Evolutionary conservation across 345 rosid genomes (phyloP).

Genomic region (Hirschfeldia incana): DNA sequence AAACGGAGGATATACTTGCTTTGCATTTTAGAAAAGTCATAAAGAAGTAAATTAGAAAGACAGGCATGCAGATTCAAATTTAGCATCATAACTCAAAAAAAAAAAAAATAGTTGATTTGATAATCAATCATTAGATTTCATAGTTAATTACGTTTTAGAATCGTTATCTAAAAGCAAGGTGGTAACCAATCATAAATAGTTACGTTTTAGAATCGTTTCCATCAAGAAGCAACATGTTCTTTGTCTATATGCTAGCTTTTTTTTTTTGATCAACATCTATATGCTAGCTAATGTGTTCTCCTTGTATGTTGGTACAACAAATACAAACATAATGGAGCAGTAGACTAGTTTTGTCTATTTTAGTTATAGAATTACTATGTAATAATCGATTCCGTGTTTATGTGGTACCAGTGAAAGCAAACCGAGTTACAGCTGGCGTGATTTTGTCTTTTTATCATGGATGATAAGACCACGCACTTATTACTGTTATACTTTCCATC

Average conservation of each 20-base stretch:
- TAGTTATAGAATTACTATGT: constrained; percentile 5
- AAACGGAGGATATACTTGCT: background rate
- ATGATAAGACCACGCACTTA: constrained; percentile 37
- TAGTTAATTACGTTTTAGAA: constrained; percentile 25
- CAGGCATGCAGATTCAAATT: background rate
- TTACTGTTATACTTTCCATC: background rate
- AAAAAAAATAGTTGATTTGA: background rate
- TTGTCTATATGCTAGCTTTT: constrained; percentile 31
- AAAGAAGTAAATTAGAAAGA: background rate
- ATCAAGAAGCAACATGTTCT: constrained; percentile 36
- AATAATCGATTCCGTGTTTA: background rate
- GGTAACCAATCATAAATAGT: constrained; percentile 20
- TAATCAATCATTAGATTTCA: background rate
- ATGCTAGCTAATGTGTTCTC: constrained; percentile 19
- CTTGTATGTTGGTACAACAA: constrained; percentile 28
- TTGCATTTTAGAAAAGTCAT: background rate
- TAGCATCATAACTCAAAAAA: background rate
- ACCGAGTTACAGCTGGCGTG: constrained; percentile 20
- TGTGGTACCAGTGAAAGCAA: constrained; percentile 29
- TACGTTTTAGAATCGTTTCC: constrained; percentile 30
- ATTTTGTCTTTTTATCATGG: constrained; percentile 20
- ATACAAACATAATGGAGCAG: constrained; percentile 16
- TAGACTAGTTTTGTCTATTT: background rate
- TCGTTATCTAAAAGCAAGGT: constrained; percentile 8
- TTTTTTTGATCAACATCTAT: too few species aligned